Percentiles rank a stretch among this genome's conserved stretches.
phyloP scores from a whole-genome alignment of 768 basidiomycete genomes.

The Lentinula sp. region DNA sequence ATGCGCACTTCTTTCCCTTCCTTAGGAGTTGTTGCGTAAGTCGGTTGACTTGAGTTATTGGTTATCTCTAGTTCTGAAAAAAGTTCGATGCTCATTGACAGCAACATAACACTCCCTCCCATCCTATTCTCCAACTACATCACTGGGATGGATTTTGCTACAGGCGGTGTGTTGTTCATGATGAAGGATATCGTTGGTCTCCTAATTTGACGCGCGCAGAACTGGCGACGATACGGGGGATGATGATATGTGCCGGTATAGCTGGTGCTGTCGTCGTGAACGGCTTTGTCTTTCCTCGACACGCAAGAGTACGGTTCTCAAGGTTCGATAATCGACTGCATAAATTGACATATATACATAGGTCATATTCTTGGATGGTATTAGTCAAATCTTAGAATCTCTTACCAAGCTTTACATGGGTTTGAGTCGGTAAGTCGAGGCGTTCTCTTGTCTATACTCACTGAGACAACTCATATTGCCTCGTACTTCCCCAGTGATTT shows the following conservation, averaged over 20 bases:
- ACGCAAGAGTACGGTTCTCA: conserved; percentile 30
- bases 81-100: conserved; percentile 8
- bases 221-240: conserved; percentile 30
- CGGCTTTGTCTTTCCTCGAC: conserved; percentile 38
- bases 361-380: conserved; percentile 36
- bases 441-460: not conserved
- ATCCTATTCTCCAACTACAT: conserved; percentile 28
- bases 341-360: conserved; percentile 8
- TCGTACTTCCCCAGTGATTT: conserved; percentile 22
- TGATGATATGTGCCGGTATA: conserved; percentile 39
- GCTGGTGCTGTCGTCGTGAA: conserved; percentile 38
- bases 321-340: not conserved
- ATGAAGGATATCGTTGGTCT: not conserved
- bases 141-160: conserved; percentile 19
- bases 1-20: conserved; percentile 30
- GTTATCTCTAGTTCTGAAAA: conserved; percentile 15
- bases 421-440: conserved; percentile 27
- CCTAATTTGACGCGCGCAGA: conserved; percentile 18
- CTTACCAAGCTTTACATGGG: conserved; percentile 38
- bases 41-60: conserved; percentile 2
- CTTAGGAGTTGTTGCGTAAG: conserved; percentile 38
- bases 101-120: conserved; percentile 33
- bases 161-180: conserved; percentile 17
- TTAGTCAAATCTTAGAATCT: conserved; percentile 29
- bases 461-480: not conserved